Percentiles rank a stretch among this genome's conserved stretches.
phyloP scores from a whole-genome alignment of 108 stramenopile species.

The Pseudonitzschia pungens region DNA sequence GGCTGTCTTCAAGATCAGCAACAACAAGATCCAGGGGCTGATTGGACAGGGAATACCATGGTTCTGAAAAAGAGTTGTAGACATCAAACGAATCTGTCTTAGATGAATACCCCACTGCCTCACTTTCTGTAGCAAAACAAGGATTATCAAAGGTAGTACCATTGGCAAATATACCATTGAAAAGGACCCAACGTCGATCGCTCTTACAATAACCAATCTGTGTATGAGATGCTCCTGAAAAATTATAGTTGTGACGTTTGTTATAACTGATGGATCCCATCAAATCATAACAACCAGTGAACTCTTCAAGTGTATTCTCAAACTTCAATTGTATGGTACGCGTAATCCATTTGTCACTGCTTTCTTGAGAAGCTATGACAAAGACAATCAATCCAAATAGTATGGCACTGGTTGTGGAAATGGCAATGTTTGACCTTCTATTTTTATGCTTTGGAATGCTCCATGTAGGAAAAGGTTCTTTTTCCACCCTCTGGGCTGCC shows the following conservation, averaged over 20 bases:
- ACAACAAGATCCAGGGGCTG: neutral
- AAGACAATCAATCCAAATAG: neutral
- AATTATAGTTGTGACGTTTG: neutral
- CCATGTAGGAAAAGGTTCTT: conserved; percentile 1
- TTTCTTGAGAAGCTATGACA: neutral
- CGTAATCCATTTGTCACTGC: neutral
- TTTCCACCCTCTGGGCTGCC: conserved; percentile 1
- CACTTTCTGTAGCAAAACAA: neutral
- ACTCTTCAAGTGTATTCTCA: neutral
- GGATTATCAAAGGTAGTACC: neutral
- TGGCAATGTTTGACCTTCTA: neutral
- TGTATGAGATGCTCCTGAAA: neutral
- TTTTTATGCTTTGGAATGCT: neutral
- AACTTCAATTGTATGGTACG: neutral
- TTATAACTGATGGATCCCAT: neutral
- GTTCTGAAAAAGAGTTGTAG: neutral
- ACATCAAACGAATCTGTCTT: conserved; percentile 3
- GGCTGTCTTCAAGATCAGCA: neutral
- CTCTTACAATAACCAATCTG: neutral
- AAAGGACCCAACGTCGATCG: neutral
- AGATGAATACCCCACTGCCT: neutral
- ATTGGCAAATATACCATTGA: neutral
- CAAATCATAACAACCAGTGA: neutral
- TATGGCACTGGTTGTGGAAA: neutral
- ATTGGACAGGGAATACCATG: neutral